A percentile compares a stretch with the other conserved stretches of the same genome.
Evolutionary conservation across 768 basidiomycete species (phyloP).

Genomic region (Aureoboletus auriporus): DNA sequence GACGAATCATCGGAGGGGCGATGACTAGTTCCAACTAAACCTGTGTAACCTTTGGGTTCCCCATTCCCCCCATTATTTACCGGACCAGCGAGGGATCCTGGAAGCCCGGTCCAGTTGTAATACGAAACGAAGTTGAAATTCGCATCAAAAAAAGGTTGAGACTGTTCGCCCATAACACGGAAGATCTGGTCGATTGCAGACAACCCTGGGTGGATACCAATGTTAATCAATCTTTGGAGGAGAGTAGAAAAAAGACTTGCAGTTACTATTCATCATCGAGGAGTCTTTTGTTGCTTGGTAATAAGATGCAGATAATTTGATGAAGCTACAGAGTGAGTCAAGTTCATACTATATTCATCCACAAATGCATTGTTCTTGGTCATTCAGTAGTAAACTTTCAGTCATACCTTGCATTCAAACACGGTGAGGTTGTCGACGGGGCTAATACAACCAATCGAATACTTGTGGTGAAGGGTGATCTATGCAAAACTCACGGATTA

Average conservation of each 20-base stretch:
- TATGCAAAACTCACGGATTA: conserved; percentile 53
- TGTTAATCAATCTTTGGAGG: neutral
- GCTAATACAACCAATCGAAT: conserved; percentile 31
- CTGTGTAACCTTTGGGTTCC: conserved; percentile 72
- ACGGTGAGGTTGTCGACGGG: conserved; percentile 67
- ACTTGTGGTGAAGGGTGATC: neutral
- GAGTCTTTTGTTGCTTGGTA: conserved; percentile 66
- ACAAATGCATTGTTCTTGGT: neutral
- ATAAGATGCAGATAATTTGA: conserved; percentile 73
- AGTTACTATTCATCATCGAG: conserved; percentile 69
- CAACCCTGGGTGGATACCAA: conserved; percentile 44
- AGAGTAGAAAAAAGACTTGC: conserved; percentile 33
- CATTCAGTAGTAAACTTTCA: neutral
- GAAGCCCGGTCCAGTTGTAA: conserved; percentile 79
- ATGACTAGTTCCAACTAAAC: conserved; percentile 72
- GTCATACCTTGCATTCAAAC: conserved; percentile 74
- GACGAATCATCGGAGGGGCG: conserved; percentile 75
- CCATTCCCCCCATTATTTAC: conserved; percentile 69
- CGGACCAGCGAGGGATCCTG: conserved; percentile 52
- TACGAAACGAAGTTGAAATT: conserved; percentile 72
- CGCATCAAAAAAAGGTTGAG: conserved; percentile 63
- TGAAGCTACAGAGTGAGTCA: conserved; percentile 74
- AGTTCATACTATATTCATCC: conserved; percentile 57
- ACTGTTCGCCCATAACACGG: conserved; percentile 73
- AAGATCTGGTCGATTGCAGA: conserved; percentile 68